phyloP scores from a whole-genome alignment of 1,284 basidiomycete species.

The Somion occarium region DNA sequence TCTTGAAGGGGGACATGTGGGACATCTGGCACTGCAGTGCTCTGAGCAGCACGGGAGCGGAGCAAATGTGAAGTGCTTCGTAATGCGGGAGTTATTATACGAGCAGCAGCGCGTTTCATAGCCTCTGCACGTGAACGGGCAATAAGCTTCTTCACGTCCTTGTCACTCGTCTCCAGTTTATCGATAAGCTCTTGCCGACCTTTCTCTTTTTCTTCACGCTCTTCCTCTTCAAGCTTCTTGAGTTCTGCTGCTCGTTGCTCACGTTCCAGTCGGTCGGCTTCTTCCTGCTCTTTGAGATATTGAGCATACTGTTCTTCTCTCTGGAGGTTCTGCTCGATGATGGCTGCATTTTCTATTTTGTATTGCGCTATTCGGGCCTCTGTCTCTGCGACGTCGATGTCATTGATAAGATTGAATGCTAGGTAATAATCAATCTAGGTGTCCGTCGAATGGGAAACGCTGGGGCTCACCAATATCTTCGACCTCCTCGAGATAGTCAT shows the following conservation, averaged over 20 bases:
- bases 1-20: conserved; percentile 76
- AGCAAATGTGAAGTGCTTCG: conserved; percentile 49
- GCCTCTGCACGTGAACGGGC: conserved; percentile 67
- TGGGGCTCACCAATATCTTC: conserved; percentile 79
- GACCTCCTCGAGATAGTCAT: conserved; percentile 94
- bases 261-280: conserved; percentile 63
- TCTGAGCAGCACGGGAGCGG: conserved; percentile 53
- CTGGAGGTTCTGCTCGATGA: conserved; percentile 77
- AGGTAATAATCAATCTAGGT: not conserved
- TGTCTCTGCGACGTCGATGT: conserved; percentile 81
- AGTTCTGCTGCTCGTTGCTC: conserved; percentile 69
- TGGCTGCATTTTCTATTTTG: conserved; percentile 73
- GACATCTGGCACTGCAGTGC: conserved; percentile 61
- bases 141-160: conserved; percentile 64
- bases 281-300: conserved; percentile 71
- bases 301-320: conserved; percentile 73
- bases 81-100: conserved; percentile 36
- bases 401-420: conserved; percentile 97
- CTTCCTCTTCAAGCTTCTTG: conserved; percentile 66
- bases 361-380: conserved; percentile 82
- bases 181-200: conserved; percentile 74
- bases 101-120: conserved; percentile 51
- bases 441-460: no score
- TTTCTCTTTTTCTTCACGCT: conserved; percentile 73
- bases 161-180: conserved; percentile 69